Evolutionary conservation across 1,139 yeast species (phyloP).

Genomic region (Schizosaccharomyces versatilis): DNA sequence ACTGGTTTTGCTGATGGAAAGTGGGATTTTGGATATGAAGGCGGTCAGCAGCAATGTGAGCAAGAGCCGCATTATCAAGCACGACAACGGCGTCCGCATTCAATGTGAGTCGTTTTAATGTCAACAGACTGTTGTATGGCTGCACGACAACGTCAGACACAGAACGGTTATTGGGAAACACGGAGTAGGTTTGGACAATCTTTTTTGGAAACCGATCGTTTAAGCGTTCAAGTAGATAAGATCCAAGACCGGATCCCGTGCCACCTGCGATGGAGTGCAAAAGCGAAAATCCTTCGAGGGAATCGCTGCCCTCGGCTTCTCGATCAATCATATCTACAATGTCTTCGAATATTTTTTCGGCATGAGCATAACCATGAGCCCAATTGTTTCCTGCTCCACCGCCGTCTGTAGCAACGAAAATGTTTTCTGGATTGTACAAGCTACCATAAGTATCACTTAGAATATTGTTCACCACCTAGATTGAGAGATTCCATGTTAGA

Average conservation of each 20-base stretch:
- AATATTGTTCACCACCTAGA: constrained; percentile 43
- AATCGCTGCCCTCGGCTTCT: constrained; percentile 79
- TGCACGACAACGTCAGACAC: constrained; percentile 91
- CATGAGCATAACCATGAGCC: constrained; percentile 76
- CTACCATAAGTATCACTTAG: constrained; percentile 30
- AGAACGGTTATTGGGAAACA: constrained; percentile 53
- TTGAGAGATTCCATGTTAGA: no score
- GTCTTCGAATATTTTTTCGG: constrained; percentile 44
- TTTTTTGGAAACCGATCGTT: constrained; percentile 71
- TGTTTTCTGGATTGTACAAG: constrained; percentile 65
- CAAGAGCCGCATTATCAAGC: constrained; percentile 71
- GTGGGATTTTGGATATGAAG: constrained; percentile 25
- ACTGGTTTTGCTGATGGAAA: constrained; percentile 58
- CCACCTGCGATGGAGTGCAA: constrained; percentile 97
- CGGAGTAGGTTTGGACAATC: constrained; percentile 61
- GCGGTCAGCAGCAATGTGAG: constrained; percentile 38
- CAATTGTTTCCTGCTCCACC: constrained; percentile 91
- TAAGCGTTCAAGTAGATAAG: constrained; percentile 51
- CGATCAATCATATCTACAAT: constrained; percentile 66
- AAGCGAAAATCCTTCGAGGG: constrained; percentile 71
- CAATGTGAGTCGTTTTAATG: constrained; percentile 61
- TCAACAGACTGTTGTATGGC: constrained; percentile 73
- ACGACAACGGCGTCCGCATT: constrained; percentile 71
- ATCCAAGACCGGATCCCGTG: constrained; percentile 90
- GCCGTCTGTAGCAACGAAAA: constrained; percentile 59